Base-by-base conservation (phyloP, 1,284 basidiomycete species). In the Limonomyces culmigenus region DNA sequence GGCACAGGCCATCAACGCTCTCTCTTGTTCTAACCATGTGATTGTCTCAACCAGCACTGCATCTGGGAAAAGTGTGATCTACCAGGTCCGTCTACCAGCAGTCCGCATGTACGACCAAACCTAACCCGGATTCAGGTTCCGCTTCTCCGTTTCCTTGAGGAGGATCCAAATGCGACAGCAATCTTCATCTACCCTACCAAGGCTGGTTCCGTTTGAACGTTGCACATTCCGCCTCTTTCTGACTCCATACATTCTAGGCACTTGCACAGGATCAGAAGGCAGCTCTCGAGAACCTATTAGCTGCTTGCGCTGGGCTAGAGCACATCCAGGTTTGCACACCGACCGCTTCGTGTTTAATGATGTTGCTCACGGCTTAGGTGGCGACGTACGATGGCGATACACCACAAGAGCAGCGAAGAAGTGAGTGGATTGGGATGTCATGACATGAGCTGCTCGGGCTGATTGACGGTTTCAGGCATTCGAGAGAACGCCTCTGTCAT, bases 141-240 rank as follows among this genome's bases (percentile, higher is more conserved):
- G 1, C 53, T 86, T 6, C 54, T 91, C 33, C 65, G 58, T 32
- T 72, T 71, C 39, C 57, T 93, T 33, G 74, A 87, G 52, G 56
- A 66, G 15, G 67, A 85, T 48, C 50, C 51, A 3, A 48, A 55
- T 12, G 52, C 79, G 2, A 91, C 77, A 0, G 86, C 85, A 1
- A 67, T 93, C 35, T 85, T 88, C 48, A 70, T 93, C 33, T 93
- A 91, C 47, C 89, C 88, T 1, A 93, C 89, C 1, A 93, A 93
- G 58, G 80, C 70, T 29, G 12, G 44, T 35, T 11, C 18, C 12
- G 18, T 6, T 19, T 29, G 21, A n/a, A 3, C 14, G 2, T 27
- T 33, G 38, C 35, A 29, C 32, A 18, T 18, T 19, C 20, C 29
- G 19, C 18, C 29, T 36, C 21, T 11, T 12, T 34, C 16, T 13